Evolutionary conservation across 768 basidiomycete genomes (phyloP), one percentile per base, ranked within the genome.

Genomic region (Leccinum rimulosum): DNA sequence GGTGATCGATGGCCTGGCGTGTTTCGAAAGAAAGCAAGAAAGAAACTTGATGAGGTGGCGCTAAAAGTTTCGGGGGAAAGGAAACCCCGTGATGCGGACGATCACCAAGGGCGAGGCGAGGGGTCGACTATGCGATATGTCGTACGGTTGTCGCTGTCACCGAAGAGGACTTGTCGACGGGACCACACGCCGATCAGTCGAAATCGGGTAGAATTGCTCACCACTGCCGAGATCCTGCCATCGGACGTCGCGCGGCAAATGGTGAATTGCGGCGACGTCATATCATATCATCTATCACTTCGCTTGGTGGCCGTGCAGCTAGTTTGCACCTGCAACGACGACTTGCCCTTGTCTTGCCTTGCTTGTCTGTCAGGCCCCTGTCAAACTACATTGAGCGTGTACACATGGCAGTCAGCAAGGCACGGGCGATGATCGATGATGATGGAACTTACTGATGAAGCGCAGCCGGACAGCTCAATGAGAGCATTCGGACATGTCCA

Each of bases 371-470:
- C 57, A 48, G n/a, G 11, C 11, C 19, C 43, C 43, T 45, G 43
- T 45, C 43, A 45, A 22, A 19, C n/a, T 45, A 19, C 19, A n/a
- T 31, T 33, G 36, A 33, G 50, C 12, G 15, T 43, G 4, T 27
- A 25, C 58, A 52, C 60, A 68, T 63, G 58, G 60, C 57, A 43
- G 50, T 19, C 31, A 57, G 61, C 56, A 61, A 69, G 67, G 69
- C 60, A 66, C 66, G 4, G 58, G 43, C n/a, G 43, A 45, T 36
- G 25, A 57, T 51, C n/a, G 43, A 45, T 36, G 25, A 57, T 51
- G 48, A 19, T 38, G 22, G 19, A 22, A 45, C 43, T 45, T 19
- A 45, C 33, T 14, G 17, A 52, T 6, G 49, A 50, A 50, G 49
- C 49, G 27, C 49, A 54, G 33, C 19, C 43, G 50, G 54, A 38